phyloP scores from a whole-genome alignment of 345 rosid genomes.

The Psidium guajava region DNA sequence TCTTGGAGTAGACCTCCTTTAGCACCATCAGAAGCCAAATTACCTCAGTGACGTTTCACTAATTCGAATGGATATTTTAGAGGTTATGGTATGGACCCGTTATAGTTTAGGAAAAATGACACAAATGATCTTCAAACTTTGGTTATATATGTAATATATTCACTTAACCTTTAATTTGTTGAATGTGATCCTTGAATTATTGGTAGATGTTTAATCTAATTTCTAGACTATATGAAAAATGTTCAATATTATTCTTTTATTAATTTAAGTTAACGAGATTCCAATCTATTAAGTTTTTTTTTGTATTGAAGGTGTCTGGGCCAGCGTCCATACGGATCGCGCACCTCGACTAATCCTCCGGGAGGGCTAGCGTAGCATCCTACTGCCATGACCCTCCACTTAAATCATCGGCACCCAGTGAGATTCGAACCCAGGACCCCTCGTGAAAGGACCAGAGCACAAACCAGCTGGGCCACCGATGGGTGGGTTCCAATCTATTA shows the following conservation, averaged over 20 bases:
- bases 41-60: neutral
- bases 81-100: neutral
- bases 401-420: too few species aligned
- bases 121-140: neutral
- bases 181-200: fast-evolving
- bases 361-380: too few species aligned
- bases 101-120: neutral
- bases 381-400: too few species aligned
- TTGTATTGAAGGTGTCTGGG: too few species aligned
- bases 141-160: fast-evolving
- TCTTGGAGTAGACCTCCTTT: neutral
- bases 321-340: too few species aligned
- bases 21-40: neutral
- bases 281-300: too few species aligned
- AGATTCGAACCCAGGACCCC: too few species aligned
- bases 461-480: too few species aligned
- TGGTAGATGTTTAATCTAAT: neutral
- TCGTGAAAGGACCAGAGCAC: too few species aligned
- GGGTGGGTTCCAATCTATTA: neutral
- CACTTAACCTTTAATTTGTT: neutral
- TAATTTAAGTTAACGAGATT: neutral
- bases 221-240: too few species aligned
- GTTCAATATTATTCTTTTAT: neutral
- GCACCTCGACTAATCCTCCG: too few species aligned
- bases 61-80: neutral